Conservation (phyloP, 2,329 filamentous ascomycete genomes). For the Paecilomyces formosus region DNA sequence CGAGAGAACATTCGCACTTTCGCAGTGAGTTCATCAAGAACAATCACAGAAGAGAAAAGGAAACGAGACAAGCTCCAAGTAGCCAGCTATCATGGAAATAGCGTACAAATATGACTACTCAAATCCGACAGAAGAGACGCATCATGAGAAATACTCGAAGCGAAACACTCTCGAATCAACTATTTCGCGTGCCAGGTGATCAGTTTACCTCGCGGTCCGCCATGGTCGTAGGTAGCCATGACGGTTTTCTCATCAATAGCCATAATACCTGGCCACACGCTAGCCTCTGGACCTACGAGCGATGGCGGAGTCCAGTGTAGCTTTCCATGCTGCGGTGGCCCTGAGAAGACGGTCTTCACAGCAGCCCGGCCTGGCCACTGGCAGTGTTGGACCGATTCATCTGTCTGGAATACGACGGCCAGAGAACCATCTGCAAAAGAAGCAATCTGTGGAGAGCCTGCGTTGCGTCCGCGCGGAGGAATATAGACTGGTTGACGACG, state of each 20-base stretch:
- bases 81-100: background rate
- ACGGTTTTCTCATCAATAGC: slow-evolving; percentile 18
- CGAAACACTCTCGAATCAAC: slow-evolving; percentile 5
- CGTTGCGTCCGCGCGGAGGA: slow-evolving; percentile 32
- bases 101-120: background rate
- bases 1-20: background rate
- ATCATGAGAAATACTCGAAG: too few relatives aligned
- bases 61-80: background rate
- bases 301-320: slow-evolving; percentile 27
- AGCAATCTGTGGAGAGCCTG: slow-evolving; percentile 41
- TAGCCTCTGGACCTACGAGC: slow-evolving; percentile 21
- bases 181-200: slow-evolving; percentile 15
- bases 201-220: slow-evolving; percentile 18
- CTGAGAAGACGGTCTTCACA: slow-evolving; percentile 35
- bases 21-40: background rate
- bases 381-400: slow-evolving; percentile 31
- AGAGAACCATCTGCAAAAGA: slow-evolving; percentile 32
- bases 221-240: slow-evolving; percentile 22
- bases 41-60: background rate
- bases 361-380: slow-evolving; percentile 35
- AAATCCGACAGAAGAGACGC: background rate
- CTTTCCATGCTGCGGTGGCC: slow-evolving; percentile 23
- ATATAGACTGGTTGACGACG: slow-evolving; percentile 35
- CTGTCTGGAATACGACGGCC: slow-evolving; percentile 42
- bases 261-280: slow-evolving; percentile 35